Percentiles rank a stretch among this genome's conserved stretches.
These are phyloP conservation scores for Arxiozyma heterogenica DNA, from an alignment of 1,139 yeast genomes.

Conservation along the genomic window DNA sequence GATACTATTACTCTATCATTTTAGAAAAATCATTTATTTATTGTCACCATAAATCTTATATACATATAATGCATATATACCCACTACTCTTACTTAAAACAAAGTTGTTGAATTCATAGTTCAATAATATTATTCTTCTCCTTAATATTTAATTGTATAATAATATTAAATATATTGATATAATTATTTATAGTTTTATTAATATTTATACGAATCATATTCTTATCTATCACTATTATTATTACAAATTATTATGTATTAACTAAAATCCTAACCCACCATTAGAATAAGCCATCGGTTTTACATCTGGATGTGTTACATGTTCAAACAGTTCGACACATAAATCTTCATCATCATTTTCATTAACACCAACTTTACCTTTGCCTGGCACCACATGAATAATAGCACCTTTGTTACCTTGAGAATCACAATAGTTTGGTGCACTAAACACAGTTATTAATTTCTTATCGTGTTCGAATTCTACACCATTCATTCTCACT, in stretches of 20 bases:
- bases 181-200: no score
- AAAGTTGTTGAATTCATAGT: no score
- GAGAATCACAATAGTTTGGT: slow-evolving; percentile 91
- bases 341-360: slow-evolving; percentile 48
- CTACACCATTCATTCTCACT: slow-evolving; percentile 86
- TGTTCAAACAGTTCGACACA: slow-evolving; percentile 58
- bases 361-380: slow-evolving; percentile 22
- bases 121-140: no score
- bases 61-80: neutral
- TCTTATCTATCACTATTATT: neutral
- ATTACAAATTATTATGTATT: neutral
- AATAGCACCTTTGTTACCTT: slow-evolving; percentile 85
- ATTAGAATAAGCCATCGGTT: slow-evolving; percentile 94
- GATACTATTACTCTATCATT: no score
- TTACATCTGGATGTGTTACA: slow-evolving; percentile 81
- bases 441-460: slow-evolving; percentile 92
- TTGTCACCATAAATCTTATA: neutral
- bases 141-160: no score
- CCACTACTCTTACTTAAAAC: neutral
- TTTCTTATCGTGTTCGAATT: slow-evolving; percentile 75
- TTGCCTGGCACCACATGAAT: slow-evolving; percentile 44
- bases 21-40: no score
- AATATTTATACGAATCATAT: no score
- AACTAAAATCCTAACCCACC: slow-evolving; percentile 29
- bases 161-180: no score